Evolutionary conservation across 2,329 filamentous ascomycete species (phyloP).

Genomic region (Talaromyces piceae): DNA sequence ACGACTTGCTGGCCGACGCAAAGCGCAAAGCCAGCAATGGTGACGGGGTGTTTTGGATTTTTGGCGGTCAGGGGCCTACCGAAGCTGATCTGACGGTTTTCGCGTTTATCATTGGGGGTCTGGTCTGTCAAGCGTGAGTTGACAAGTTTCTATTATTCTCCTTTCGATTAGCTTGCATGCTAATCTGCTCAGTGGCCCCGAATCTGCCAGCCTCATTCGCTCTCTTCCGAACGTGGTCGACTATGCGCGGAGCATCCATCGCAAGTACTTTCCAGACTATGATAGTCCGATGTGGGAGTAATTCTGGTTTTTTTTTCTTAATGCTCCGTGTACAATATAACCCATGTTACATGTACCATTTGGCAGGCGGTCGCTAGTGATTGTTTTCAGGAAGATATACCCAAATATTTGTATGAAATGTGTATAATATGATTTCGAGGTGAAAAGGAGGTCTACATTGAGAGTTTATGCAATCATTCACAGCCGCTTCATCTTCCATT

Average conservation of each 20-base stretch:
- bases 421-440: neutral
- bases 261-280: constrained; percentile 53
- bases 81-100: constrained; percentile 53
- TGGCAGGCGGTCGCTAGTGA: no score
- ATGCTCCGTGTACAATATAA: neutral
- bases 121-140: constrained; percentile 50
- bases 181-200: constrained; percentile 37
- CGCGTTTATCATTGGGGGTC: constrained; percentile 48
- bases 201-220: constrained; percentile 41
- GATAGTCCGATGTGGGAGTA: constrained; percentile 18
- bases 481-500: constrained; percentile 1
- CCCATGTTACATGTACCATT: neutral
- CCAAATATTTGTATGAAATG: neutral
- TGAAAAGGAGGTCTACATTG: no score
- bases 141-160: neutral
- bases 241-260: constrained; percentile 52
- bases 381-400: no score
- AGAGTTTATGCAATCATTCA: neutral
- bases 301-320: neutral
- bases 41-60: constrained; percentile 48
- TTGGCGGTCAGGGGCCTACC: constrained; percentile 47
- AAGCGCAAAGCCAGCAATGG: constrained; percentile 23
- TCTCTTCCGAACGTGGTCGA: constrained; percentile 41
- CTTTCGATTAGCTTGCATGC: neutral
- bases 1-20: constrained; percentile 35